Percentiles rank a stretch among this genome's conserved stretches.
phyloP scores from a whole-genome alignment of 352 stramenopile genomes.

The Elongisporangium undulatum region DNA sequence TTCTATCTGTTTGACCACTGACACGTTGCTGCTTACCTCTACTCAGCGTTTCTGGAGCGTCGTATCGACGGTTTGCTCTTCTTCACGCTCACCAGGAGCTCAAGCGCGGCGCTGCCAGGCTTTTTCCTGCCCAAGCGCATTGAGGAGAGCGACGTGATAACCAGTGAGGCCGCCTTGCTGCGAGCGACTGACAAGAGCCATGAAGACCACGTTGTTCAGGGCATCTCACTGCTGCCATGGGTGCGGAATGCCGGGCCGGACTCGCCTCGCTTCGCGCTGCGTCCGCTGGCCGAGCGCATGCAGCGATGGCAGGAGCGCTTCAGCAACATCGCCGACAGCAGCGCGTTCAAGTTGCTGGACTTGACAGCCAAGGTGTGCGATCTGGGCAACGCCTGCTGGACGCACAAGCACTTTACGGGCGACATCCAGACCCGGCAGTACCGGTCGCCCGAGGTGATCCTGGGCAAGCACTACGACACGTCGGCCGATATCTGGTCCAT shows the following conservation, averaged over 20 bases:
- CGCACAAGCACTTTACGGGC: slow-evolving; percentile 98
- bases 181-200: not conserved
- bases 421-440: slow-evolving; percentile 99
- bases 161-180: not conserved
- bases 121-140: slow-evolving; percentile 43
- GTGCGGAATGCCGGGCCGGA: slow-evolving; percentile 4
- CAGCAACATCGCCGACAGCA: slow-evolving; percentile 23
- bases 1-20: slow-evolving; percentile 2
- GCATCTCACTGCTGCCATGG: slow-evolving; percentile 29
- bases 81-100: slow-evolving; percentile 29
- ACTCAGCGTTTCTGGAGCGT: slow-evolving; percentile 36
- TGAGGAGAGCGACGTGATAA: not conserved
- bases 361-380: slow-evolving; percentile 93
- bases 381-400: slow-evolving; percentile 99
- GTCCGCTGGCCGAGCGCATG: slow-evolving; percentile 28
- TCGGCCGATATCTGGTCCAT: slow-evolving; percentile 99
- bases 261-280: slow-evolving; percentile 2
- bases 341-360: slow-evolving; percentile 56
- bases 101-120: slow-evolving; percentile 42
- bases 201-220: slow-evolving; percentile 34
- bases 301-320: slow-evolving; percentile 36
- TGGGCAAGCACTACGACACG: slow-evolving; percentile 97
- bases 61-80: slow-evolving; percentile 39
- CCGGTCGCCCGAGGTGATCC: slow-evolving; percentile 96
- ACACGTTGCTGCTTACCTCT: not conserved